These are phyloP conservation scores for Clonostachys rosea DNA, from an alignment of 2,329 filamentous ascomycete genomes.

Conservation along the genomic window DNA sequence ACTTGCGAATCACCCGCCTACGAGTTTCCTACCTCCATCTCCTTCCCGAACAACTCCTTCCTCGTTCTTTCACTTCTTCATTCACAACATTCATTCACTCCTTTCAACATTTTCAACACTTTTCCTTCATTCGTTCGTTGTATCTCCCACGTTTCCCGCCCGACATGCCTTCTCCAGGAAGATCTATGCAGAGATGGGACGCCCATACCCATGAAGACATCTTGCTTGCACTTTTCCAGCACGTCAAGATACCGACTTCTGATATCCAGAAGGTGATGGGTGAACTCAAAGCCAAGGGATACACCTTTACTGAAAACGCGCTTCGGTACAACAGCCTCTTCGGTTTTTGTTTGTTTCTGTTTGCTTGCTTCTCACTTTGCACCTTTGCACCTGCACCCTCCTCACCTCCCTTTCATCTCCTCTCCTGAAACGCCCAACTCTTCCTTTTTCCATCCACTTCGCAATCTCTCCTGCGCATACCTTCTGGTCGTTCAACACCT, in stretches of 20 bases:
- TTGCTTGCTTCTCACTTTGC: background rate
- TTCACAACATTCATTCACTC: too few species aligned
- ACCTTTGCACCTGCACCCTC: background rate
- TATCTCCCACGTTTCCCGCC: too few species aligned
- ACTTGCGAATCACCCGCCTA: too few species aligned
- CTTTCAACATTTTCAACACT: too few species aligned
- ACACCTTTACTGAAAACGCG: conserved; percentile 31
- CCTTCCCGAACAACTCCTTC: too few species aligned
- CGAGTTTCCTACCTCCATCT: too few species aligned
- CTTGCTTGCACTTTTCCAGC: conserved; percentile 31
- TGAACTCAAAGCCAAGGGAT: conserved; percentile 28
- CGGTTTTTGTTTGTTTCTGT: background rate
- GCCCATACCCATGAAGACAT: conserved; percentile 36
- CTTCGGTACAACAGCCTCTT: conserved; percentile 25
- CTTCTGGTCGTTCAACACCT: conserved; percentile 1
- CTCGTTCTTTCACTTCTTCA: too few species aligned
- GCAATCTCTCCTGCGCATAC: conserved; percentile 1
- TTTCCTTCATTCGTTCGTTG: too few species aligned
- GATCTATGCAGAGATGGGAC: conserved; percentile 29
- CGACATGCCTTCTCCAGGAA: too few species aligned
- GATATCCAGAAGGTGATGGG: conserved; percentile 29
- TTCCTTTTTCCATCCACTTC: conserved; percentile 1
- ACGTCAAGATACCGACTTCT: conserved; percentile 20
- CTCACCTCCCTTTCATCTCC: background rate
- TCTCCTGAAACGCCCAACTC: conserved; percentile 3